Conservation (phyloP, 2,329 filamentous ascomycete genomes). For the Colletotrichum agaves region DNA sequence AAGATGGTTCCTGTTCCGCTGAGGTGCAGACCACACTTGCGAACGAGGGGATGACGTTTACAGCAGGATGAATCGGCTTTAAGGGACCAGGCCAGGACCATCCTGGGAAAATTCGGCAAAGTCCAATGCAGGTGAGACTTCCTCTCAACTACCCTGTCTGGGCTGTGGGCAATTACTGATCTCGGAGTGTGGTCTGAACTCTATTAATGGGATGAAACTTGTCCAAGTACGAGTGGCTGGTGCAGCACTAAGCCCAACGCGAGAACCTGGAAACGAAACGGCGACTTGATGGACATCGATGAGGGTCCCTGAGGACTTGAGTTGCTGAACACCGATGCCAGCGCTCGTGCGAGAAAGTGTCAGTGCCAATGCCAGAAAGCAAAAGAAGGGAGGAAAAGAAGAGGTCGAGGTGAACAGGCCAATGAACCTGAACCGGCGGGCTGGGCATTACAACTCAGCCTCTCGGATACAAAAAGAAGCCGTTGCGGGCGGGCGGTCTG, state of each 20-base stretch:
- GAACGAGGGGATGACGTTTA: neutral
- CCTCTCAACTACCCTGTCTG: neutral
- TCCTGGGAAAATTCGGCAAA: conserved; percentile 9
- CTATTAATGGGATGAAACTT: conserved; percentile 13
- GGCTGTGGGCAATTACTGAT: conserved; percentile 8
- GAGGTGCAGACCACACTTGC: conserved; percentile 3
- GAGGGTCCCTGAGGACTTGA: conserved; percentile 25
- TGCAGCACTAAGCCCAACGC: neutral
- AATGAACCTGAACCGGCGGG: conserved; percentile 13
- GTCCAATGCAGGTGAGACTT: conserved; percentile 21
- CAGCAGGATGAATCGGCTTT: neutral
- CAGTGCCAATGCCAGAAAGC: conserved; percentile 11
- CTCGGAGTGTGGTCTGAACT: conserved; percentile 6
- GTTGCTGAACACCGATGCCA: conserved; percentile 21
- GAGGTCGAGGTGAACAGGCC: conserved; percentile 17
- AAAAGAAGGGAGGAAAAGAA: neutral
- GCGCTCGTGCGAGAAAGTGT: conserved; percentile 1
- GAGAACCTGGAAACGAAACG: conserved; percentile 27
- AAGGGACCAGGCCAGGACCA: conserved; percentile 19
- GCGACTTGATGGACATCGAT: conserved; percentile 13
- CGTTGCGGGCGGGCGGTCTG: conserved; percentile 24
- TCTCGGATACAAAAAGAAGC: conserved; percentile 22
- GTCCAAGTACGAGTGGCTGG: too few relatives aligned
- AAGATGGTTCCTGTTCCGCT: neutral
- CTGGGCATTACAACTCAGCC: conserved; percentile 26